Evolutionary conservation across 2,329 filamentous ascomycete genomes (phyloP).

Genomic region (Trichoderma endophyticum): DNA sequence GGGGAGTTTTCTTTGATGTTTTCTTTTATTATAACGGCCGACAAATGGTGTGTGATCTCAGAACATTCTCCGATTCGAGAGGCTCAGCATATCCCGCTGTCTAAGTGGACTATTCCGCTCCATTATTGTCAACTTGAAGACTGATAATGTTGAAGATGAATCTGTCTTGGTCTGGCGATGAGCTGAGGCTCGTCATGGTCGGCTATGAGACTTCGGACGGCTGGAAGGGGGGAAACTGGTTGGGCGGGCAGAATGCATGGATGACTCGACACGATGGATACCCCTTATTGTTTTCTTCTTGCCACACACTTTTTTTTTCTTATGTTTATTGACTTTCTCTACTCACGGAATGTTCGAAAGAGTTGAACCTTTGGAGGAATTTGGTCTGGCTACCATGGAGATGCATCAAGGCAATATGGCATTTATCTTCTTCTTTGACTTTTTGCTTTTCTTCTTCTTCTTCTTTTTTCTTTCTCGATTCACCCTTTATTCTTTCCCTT

Average conservation of each 20-base stretch:
- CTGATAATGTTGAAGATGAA: constrained; percentile 7
- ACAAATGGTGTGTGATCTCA: constrained; percentile 16
- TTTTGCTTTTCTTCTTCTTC: neutral
- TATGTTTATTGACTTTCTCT: constrained; percentile 23
- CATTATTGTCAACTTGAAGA: neutral
- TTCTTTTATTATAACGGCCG: constrained; percentile 15
- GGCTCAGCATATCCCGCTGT: neutral
- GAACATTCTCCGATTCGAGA: neutral
- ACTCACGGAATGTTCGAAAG: constrained; percentile 13
- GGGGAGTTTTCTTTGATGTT: constrained; percentile 16
- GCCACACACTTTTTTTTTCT: constrained; percentile 22
- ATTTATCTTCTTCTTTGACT: neutral
- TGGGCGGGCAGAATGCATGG: constrained; percentile 43
- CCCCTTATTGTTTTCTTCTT: constrained; percentile 36
- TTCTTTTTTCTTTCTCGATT: neutral
- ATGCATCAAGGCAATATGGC: constrained; percentile 15
- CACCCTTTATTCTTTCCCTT: neutral
- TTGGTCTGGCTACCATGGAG: constrained; percentile 26
- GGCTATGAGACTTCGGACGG: constrained; percentile 21
- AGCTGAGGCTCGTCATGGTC: constrained; percentile 29
- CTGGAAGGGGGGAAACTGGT: constrained; percentile 29
- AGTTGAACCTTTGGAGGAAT: constrained; percentile 2
- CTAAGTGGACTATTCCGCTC: neutral
- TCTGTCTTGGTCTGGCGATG: constrained; percentile 36
- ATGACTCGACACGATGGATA: constrained; percentile 46